Base-by-base conservation (phyloP, 345 rosid species). In the Sonneratia alba region DNA sequence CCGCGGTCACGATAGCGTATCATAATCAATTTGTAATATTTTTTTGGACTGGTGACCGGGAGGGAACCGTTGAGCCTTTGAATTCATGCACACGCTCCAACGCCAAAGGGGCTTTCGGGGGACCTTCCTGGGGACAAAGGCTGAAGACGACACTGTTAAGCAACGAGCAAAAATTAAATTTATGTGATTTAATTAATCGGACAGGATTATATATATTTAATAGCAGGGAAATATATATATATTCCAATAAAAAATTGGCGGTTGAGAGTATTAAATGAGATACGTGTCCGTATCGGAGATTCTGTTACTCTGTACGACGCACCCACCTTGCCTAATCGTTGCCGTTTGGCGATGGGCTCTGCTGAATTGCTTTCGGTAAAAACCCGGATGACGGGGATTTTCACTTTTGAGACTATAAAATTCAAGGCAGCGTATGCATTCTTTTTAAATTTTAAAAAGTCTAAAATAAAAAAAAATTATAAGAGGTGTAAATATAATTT, bases 261-360 rank as follows among this genome's bases (percentile, higher is more conserved):
- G 16, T 64, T 63, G 68, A 51, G 61, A 12, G 49, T 37, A 38
- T 77, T 85, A 82, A 78, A 82, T 71, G 79, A 37, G 68, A n/a
- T 48, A 67, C 72, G 74, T 78, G 76, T 77, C 75, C 75, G 72
- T 70, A 81, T 77, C 84, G 36, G 56, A 49, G 55, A 6, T 74
- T 85, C 78, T 70, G 81, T 79, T 85, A 72, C 84, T 75, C 77
- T 63, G 85, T 86, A 84, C 92, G 78, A 76, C 81, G 85, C 85
- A 83, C 89, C 85, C 73, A 72, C 80, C 6, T 42, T 78, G 64
- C 75, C 83, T 43, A 79, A 70, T 81, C 18, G 51, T 71, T 74
- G 74, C 70, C 70, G 72, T 56, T 36, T 70, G 74, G 71, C 40
- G 13, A 2, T 66, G 66, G 22, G 42, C 1, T 37, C 53, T 42